Evolutionary conservation across 2,329 filamentous ascomycete species (phyloP).

Genomic region (Talaromyces sp.): DNA sequence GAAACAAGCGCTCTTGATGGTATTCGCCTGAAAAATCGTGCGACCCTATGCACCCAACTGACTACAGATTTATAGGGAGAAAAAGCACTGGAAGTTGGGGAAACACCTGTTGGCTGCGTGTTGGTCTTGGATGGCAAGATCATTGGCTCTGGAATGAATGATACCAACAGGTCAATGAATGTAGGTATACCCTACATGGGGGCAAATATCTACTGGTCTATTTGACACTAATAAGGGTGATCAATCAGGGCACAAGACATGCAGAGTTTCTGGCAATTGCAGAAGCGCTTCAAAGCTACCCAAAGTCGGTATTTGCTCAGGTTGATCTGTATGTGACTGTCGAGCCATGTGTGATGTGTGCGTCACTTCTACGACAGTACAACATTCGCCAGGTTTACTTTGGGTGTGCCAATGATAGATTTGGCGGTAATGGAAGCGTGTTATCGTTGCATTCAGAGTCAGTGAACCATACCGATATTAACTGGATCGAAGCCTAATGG

Average conservation of each 20-base stretch:
- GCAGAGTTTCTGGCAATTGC: conserved; percentile 89
- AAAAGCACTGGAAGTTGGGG: conserved; percentile 75
- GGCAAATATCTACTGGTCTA: neutral
- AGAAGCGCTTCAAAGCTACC: conserved; percentile 58
- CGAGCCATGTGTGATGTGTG: conserved; percentile 98
- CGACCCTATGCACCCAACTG: conserved; percentile 1
- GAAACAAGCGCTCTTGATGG: conserved; percentile 81
- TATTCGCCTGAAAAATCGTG: conserved; percentile 31
- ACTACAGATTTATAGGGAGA: conserved; percentile 58
- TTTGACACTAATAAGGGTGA: neutral
- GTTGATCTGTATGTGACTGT: conserved; percentile 92
- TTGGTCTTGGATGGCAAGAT: conserved; percentile 74
- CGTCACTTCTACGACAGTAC: conserved; percentile 82
- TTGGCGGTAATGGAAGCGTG: conserved; percentile 92
- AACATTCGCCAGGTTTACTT: conserved; percentile 87
- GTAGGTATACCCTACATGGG: conserved; percentile 29
- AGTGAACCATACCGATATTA: conserved; percentile 32
- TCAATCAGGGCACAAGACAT: conserved; percentile 80
- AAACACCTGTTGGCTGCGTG: conserved; percentile 95
- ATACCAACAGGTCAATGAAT: conserved; percentile 81
- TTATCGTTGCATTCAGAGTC: conserved; percentile 74
- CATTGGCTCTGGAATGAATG: conserved; percentile 91
- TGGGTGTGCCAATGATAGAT: conserved; percentile 92
- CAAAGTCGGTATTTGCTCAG: conserved; percentile 63
- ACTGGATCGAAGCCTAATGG: neutral